Evolutionary conservation across 1,139 yeast species (phyloP), one percentile per base, ranked within the genome.

Genomic region (Saccharomyces hybrid): DNA sequence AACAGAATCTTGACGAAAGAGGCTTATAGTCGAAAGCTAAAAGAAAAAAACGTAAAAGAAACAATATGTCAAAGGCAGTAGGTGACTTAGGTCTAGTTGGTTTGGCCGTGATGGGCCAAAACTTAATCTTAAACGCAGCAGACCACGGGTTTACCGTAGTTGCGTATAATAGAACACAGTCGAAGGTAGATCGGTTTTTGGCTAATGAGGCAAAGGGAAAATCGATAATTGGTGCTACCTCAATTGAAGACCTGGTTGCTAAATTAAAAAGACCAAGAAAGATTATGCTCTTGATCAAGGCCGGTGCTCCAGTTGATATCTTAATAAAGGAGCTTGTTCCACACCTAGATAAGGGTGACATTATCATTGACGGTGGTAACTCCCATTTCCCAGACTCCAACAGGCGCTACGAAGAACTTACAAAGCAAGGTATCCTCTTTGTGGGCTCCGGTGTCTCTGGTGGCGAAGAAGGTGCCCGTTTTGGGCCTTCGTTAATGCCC

Each of bases 371-470:
- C 71, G 99, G 99, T 78, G 99, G 99, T 81, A 93, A 93, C 88
- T 93, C 99, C 51, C 97, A 91, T 77, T 93, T 86, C 95, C 97
- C 97, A 75, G 99, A 93, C 78, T 75, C 97, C 58, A 90, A 90
- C 86, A 90, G 99, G 78, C 89, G 99, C 78, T 89, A 77, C 79
- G 95, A 81, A 56, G 96, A 89, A 71, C 83, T 93, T 74, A 84
- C 87, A 75, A 77, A 76, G 60, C 84, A 91, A 81, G 98, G 96
- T 51, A 84, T 91, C 71, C 79, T 84, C 64, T 93, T 90, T 68
- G 99, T 93, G 63, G 99, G 99, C 69, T 89, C 97, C 61, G 99
- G 99, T 86, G 99, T 93, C 62, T 93, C 98, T 67, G 99, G 99
- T 77, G 99, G 99, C 80, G 99, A 93, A 78, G 99, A 93, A 76